Base-by-base conservation (phyloP, 495 filamentous ascomycete genomes). In the Ascobolus immersus region DNA sequence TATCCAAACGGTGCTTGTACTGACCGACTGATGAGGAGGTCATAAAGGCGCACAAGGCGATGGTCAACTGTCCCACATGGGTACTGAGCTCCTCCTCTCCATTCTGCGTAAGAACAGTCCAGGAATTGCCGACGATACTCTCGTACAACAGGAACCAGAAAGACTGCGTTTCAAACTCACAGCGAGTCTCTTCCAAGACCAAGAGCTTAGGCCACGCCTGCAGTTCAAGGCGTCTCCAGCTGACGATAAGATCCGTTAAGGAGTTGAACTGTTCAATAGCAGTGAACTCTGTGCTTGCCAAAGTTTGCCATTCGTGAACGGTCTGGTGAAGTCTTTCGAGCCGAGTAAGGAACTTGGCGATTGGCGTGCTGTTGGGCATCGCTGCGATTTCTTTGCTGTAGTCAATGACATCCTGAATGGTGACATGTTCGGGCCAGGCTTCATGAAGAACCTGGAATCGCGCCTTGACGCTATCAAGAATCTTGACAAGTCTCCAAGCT, bases 61-160 rank as follows among this genome's bases (percentile, higher is more conserved):
- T 58, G 3, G 91, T 56, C 2, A 92, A 57, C 31, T 68, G 63
- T 37, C 65, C 58, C 2, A 66, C 60, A 52, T 91, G 72, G 3
- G 54, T 49, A 18, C 58, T 52, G 37, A 89, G 48, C 33, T 70
- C 64, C 12, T 62, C 46, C 18, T 56, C 47, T 5, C 55, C 59
- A 34, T 56, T 52, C 39, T 72, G 62, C 2, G 60, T 55, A 15
- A 65, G 54, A 33, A 71, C 56, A 13, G 65, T 63, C 21, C 78
- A 52, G 0, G 82, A 72, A 21, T 69, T 71, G 3, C 69, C 74
- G 42, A 99, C 60, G 32, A 91, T 65, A 18, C 65, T 74, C 52
- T 91, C 77, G 34, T 90, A 94, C 4, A 82, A 77, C 28, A 93
- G 65, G 46, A 93, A 99, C 78, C 82, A 99, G 84, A 86, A 99